Base-by-base conservation (phyloP, 2,329 filamentous ascomycete genomes). In the Aspergillus nomiae region DNA sequence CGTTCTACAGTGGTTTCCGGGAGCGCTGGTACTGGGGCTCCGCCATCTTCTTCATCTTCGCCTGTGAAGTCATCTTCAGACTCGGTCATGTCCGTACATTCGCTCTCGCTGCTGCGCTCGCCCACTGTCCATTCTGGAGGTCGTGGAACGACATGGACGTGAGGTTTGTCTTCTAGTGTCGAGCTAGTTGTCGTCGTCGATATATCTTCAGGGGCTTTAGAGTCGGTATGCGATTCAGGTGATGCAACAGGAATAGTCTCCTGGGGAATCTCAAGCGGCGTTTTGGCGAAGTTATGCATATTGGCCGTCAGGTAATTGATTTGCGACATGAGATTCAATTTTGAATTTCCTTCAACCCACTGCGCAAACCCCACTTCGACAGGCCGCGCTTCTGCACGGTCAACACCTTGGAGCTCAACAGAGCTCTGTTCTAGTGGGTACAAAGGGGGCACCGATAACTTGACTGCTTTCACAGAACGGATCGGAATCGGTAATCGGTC, bases 291-390 rank as follows among this genome's bases (percentile, higher is more conserved):
- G 2, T 80, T 76, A 70, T 91, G 87, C 65, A 94, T 84, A 69
- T 92, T 92, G 73, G 90, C 87, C 2, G 87, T 83, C 9, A 94
- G 79, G 70, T 89, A 92, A 73, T 94, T 94, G 69, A 94, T 76
- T 69, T 92, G 90, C 63, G 87, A 89, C 79, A 90, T 90, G 60
- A 95, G 77, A 11, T 85, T 89, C 79, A 89, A 82, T 48, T 88
- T 82, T 45, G 81, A 82, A 69, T 87, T 84, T 58, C 86, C 81
- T 30, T 76, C 77, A 19, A 85, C 84, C 74, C 85, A 88, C 62
- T 85, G 77, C 8, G 83, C 80, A 69, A 94, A 95, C 0, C 88
- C 81, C 58, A 84, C 82, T 74, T 93, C 89, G 2, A 92, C 81
- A 1, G 82, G 81, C 69, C 86, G 85, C 1, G 87, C 89, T 63